Evolutionary conservation across 345 rosid genomes (phyloP).

Genomic region (Salix caprea): DNA sequence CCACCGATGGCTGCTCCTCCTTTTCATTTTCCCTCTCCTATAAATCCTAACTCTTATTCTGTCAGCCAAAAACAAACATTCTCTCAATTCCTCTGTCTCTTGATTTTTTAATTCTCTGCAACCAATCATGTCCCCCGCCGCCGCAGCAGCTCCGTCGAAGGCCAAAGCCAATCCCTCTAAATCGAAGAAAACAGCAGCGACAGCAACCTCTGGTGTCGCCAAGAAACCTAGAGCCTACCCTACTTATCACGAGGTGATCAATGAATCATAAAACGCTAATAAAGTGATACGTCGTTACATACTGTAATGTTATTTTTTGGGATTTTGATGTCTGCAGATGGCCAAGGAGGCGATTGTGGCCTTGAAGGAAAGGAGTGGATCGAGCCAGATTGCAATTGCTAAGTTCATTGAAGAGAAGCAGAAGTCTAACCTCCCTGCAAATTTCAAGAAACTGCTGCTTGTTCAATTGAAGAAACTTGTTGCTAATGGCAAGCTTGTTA

Average conservation of each 20-base stretch:
- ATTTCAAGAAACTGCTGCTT: constrained; percentile 20
- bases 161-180: constrained; percentile 8
- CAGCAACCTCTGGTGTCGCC: neutral
- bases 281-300: no score
- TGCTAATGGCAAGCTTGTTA: constrained; percentile 18
- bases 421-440: constrained; percentile 12
- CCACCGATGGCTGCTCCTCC: neutral
- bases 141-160: neutral
- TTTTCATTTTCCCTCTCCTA: neutral
- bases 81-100: neutral
- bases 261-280: neutral
- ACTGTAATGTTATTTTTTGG: neutral
- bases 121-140: constrained; percentile 1
- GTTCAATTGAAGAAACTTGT: constrained; percentile 22
- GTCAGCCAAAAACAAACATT: neutral
- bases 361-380: constrained; percentile 19
- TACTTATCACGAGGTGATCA: constrained; percentile 15
- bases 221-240: constrained; percentile 14
- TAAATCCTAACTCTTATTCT: neutral
- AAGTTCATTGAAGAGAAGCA: constrained; percentile 24
- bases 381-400: constrained; percentile 21
- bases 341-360: constrained; percentile 12
- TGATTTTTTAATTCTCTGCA: neutral
- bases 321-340: constrained; percentile 7
- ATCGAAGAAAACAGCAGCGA: constrained; percentile 2